Evolutionary conservation across 1,139 yeast species (phyloP), one percentile per base, ranked within the genome.

Genomic region (Saccharomyces hybrid): DNA sequence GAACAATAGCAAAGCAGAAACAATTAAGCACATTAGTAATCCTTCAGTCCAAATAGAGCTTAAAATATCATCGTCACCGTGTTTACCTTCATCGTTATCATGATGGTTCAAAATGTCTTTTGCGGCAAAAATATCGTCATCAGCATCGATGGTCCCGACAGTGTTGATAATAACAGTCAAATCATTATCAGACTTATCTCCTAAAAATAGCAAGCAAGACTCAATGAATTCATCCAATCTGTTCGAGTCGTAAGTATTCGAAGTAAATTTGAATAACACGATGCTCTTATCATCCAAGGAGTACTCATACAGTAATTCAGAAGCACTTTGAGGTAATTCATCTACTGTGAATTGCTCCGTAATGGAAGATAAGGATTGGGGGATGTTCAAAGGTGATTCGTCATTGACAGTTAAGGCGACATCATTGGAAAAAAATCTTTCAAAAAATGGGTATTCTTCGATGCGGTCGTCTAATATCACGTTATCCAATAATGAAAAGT

Each of bases 21-120:
- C 87, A 51, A 86, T 70, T 54, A 83, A 70, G 55, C 83, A 76
- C 78, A 83, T 81, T 72, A 86, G 78, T 55, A 86, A 73, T n/a
- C 90, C 91, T 52, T 70, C 73, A 9, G 73, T 70, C 72, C 72
- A 70, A 27, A 60, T 57, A 31, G 60, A 52, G 57, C 71, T 69
- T 48, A 66, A 50, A 8, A 56, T 53, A 46, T 63, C 68, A n/a
- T 55, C 55, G 52, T 63, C 59, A 8, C 53, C 55, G 4, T 49
- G 47, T 16, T 47, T 49, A 13, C 50, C 46, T 31, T 41, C 34
- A 9, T 50, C 46, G 7, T n/a, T 26, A 28, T 48, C 48, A 42
- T 32, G 31, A 27, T 11, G 48, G n/a, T 46, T 46, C n/a, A 44
- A 49, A 13, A 32, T 51, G 23, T 27, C 38, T 16, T 27, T 31